Evolutionary conservation across 176 grass and related monocot genomes (phyloP), one percentile per base, ranked within the genome.

Genomic region (Juncus inflexus): DNA sequence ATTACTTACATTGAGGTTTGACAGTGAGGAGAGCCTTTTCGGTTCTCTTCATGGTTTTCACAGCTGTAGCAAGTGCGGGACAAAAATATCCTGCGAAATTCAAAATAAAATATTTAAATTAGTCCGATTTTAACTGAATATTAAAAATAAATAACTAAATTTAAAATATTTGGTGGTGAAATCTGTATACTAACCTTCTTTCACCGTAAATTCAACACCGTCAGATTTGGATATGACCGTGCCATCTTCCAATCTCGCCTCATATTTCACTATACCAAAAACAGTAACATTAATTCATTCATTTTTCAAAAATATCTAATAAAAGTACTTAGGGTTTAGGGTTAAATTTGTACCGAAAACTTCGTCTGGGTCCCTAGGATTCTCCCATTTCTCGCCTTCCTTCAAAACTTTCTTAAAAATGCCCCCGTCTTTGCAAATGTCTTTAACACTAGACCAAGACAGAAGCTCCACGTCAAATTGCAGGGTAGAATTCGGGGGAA

Each of bases 381-480:
- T 99, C 68, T 94, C 95, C 95, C 95, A 99, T 70, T 99, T 99
- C 40, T 90, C 86, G 19, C 95, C 95, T 72, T 87, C 83, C 35
- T 78, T 87, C 40, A 99, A 12, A 13, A 94, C 89, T 53, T 90
- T 99, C 81, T 90, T 99, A 38, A 90, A 76, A 66, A 99, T 70
- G 19, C 89, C 89, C 12, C 95, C 95, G 78, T 99, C 95, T 79
- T 99, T 94, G 69, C 83, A 90, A 53, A 99, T 94, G 62, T 94
- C 89, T 63, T 84, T 92, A 15, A 99, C 78, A 40, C 95, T 94
- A 16, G 78, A 86, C 86, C 95, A 99, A 49, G 95, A 87, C 42
- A 99, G 86, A 65, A 94, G 77, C 61, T 99, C 94, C 67, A 92
- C 94, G 79, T 99, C 94, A 5, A 99, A 99, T 68, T 90, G 94